Percentiles rank a stretch among this genome's conserved stretches.
Evolutionary conservation across 805 yeast genomes (phyloP).

Genomic region (Starmerella sirachaensis): DNA sequence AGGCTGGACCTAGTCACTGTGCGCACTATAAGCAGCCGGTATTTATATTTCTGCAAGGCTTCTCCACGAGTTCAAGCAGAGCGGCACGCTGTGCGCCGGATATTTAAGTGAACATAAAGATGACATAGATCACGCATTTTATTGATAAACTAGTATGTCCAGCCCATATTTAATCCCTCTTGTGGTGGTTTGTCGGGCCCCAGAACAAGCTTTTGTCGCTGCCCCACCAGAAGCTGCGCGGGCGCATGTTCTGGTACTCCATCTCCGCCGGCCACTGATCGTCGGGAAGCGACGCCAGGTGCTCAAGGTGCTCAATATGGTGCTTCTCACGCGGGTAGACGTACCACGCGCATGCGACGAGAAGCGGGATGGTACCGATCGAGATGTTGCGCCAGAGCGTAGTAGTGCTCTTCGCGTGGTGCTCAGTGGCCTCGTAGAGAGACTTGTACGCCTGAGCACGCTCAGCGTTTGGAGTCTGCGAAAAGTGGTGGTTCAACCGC

Average conservation of each 20-base stretch:
- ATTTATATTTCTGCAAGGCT: too few species aligned
- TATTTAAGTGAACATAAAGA: too few species aligned
- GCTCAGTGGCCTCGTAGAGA: conserved; percentile 49
- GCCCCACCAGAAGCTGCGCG: conserved; percentile 88
- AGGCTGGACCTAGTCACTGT: too few species aligned
- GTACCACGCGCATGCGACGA: conserved; percentile 63
- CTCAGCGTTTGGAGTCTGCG: conserved; percentile 34
- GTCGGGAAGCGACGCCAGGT: conserved; percentile 50
- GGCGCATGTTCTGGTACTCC: conserved; percentile 84
- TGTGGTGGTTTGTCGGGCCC: conserved; percentile 88
- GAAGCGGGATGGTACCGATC: conserved; percentile 71
- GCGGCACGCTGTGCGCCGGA: too few species aligned
- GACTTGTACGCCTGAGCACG: conserved; percentile 63
- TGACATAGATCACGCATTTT: too few species aligned
- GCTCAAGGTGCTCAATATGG: conserved; percentile 74
- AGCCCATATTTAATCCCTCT: conserved; percentile 12
- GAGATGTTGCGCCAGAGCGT: conserved; percentile 78
- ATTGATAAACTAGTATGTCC: too few species aligned
- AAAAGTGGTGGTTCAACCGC: conserved; percentile 23
- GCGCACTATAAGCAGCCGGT: too few species aligned
- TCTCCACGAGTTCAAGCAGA: too few species aligned
- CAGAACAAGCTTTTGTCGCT: conserved; percentile 97
- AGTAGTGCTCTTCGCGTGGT: conserved; percentile 71
- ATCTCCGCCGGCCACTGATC: conserved; percentile 88
- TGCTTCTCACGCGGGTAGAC: conserved; percentile 71